Percentiles rank a stretch among this genome's conserved stretches.
phyloP scores from a whole-genome alignment of 208 protist genomes.

The Acanthamoeba divionensis region DNA sequence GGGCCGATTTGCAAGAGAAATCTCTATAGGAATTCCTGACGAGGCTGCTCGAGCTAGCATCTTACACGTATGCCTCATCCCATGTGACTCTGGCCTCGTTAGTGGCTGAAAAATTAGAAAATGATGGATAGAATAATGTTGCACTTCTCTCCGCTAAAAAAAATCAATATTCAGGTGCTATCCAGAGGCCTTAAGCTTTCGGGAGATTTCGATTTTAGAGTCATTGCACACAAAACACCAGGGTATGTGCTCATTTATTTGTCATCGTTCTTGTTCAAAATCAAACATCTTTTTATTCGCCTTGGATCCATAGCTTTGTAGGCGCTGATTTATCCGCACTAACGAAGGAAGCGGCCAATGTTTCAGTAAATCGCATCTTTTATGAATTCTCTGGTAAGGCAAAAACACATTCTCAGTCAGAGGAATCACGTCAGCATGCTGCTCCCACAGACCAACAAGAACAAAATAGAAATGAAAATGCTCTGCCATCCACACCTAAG shows the following conservation, averaged over 20 bases:
- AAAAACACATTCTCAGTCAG: too few species aligned
- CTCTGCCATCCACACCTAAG: too few species aligned
- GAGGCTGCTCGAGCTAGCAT: slow-evolving; percentile 85
- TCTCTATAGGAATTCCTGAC: slow-evolving; percentile 94
- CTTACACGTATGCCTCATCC: too few species aligned
- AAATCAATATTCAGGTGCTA: slow-evolving; percentile 76
- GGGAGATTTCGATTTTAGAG: slow-evolving; percentile 90
- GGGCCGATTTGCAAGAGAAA: slow-evolving; percentile 97
- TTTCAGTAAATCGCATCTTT: slow-evolving; percentile 78
- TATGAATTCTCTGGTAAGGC: slow-evolving; percentile 21
- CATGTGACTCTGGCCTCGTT: too few species aligned
- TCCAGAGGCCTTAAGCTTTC: slow-evolving; percentile 83
- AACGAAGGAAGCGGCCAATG: slow-evolving; percentile 87
- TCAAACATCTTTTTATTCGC: slow-evolving; percentile 55
- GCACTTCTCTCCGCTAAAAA: not conserved
- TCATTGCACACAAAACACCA: slow-evolving; percentile 92
- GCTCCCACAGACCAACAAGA: too few species aligned
- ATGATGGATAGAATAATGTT: not conserved
- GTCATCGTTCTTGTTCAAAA: not conserved
- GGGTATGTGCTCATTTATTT: slow-evolving; percentile 74
- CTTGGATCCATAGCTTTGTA: slow-evolving; percentile 86
- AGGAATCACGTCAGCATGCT: too few species aligned
- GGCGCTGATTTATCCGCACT: slow-evolving; percentile 95
- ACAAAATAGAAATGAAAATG: too few species aligned
- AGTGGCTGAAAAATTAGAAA: too few species aligned